phyloP scores from a whole-genome alignment of 805 yeast species.

The Pichia eremophila region DNA sequence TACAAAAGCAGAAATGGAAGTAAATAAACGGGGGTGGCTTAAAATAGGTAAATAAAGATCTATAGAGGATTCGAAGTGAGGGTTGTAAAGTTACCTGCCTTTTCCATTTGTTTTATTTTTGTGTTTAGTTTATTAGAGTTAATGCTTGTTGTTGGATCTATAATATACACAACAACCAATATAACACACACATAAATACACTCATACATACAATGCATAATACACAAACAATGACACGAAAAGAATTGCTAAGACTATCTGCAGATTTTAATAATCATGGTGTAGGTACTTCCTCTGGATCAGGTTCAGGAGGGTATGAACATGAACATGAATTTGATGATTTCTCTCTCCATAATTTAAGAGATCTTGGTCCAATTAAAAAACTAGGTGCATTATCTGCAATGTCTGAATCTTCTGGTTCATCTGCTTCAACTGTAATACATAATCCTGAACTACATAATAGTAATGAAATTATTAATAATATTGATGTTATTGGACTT shows the following conservation, averaged over 20 bases:
- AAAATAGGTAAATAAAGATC: too few relatives aligned
- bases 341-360: constrained; percentile 9
- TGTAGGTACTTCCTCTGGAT: too few relatives aligned
- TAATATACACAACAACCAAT: too few relatives aligned
- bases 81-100: too few relatives aligned
- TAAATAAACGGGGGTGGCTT: too few relatives aligned
- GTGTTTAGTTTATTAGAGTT: too few relatives aligned
- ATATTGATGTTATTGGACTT: constrained; percentile 5
- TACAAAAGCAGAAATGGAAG: too few relatives aligned
- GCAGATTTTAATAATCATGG: neutral
- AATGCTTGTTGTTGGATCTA: too few relatives aligned
- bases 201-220: neutral
- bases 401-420: constrained; percentile 19
- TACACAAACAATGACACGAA: neutral
- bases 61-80: too few relatives aligned
- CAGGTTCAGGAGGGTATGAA: neutral
- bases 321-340: constrained; percentile 12
- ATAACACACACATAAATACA: neutral
- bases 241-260: neutral
- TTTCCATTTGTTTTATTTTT: too few relatives aligned
- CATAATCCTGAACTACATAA: constrained; percentile 7
- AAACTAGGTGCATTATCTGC: constrained; percentile 2
- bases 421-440: constrained; percentile 23
- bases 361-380: neutral
- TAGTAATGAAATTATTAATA: neutral